Conservation (phyloP, 331 rosid species). For the Quercus phellos region DNA sequence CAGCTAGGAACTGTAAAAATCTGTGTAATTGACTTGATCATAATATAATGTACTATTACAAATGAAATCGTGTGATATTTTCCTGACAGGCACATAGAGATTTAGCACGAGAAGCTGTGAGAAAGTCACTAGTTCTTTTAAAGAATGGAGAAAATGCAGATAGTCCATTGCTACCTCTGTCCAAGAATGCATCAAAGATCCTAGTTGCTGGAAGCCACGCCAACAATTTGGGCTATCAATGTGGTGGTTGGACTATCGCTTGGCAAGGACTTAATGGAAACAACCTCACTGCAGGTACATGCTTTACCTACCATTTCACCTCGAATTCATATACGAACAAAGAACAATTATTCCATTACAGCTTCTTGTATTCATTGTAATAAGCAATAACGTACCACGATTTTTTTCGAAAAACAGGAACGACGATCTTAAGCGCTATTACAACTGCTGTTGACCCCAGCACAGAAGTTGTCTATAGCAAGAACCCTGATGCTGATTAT, state of each 20-base stretch:
- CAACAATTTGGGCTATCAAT: constrained; percentile 32
- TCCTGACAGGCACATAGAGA: constrained; percentile 25
- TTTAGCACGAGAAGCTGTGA: constrained; percentile 33
- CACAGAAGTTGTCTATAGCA: not conserved
- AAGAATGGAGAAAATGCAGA: constrained; percentile 27
- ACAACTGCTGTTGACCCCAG: constrained; percentile 5
- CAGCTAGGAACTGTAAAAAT: too few species aligned
- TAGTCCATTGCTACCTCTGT: constrained; percentile 23
- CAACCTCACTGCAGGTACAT: constrained; percentile 29
- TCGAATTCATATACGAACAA: not conserved
- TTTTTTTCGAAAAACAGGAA: not conserved
- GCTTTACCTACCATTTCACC: not conserved
- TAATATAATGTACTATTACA: too few species aligned
- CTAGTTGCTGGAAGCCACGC: constrained; percentile 36
- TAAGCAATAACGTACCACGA: not conserved
- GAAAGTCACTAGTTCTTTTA: constrained; percentile 34
- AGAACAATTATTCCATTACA: too few species aligned
- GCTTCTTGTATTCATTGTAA: too few species aligned
- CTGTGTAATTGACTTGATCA: too few species aligned
- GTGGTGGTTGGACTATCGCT: constrained; percentile 37
- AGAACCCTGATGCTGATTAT: not conserved
- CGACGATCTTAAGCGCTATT: constrained; percentile 4
- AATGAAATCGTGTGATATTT: not conserved
- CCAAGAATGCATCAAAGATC: constrained; percentile 24
- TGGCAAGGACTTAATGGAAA: constrained; percentile 36